Percentiles rank a stretch among this genome's conserved stretches.
These are phyloP conservation scores for Nemania sp. DNA, from an alignment of 2,329 filamentous ascomycete genomes.

Conservation along the genomic window DNA sequence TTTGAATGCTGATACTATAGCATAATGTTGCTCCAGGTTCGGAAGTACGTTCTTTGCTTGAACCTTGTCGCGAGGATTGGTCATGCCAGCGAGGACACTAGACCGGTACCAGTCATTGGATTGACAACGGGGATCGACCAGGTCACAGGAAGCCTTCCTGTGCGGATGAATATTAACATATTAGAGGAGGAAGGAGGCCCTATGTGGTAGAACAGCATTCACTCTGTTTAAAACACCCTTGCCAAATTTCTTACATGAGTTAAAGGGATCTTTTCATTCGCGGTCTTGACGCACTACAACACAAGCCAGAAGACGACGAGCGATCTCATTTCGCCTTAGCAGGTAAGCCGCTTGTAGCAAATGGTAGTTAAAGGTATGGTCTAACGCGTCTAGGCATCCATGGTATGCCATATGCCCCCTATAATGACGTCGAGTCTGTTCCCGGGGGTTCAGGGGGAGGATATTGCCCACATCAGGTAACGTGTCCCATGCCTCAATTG, in stretches of 20 bases:
- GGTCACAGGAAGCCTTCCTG: constrained; percentile 56
- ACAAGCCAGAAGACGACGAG: constrained; percentile 55
- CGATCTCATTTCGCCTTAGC: constrained; percentile 64
- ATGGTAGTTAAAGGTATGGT: not conserved
- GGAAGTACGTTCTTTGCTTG: constrained; percentile 25
- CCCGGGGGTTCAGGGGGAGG: constrained; percentile 43
- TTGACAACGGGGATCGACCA: constrained; percentile 45
- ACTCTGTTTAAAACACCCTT: constrained; percentile 10
- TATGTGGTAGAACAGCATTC: constrained; percentile 41
- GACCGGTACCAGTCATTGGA: constrained; percentile 43
- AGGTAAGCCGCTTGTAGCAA: constrained; percentile 57
- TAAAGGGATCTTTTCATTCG: constrained; percentile 63
- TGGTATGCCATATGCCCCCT: constrained; percentile 56
- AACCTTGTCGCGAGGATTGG: constrained; percentile 20
- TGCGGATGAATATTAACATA: constrained; percentile 61
- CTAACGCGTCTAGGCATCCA: constrained; percentile 44
- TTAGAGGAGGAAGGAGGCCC: constrained; percentile 52
- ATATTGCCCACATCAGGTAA: constrained; percentile 56
- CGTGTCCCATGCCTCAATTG: constrained; percentile 30
- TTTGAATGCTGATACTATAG: not conserved
- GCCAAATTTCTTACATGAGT: constrained; percentile 7
- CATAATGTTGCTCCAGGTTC: constrained; percentile 16
- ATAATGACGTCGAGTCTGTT: constrained; percentile 55
- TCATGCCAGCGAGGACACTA: constrained; percentile 26
- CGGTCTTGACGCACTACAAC: constrained; percentile 59